phyloP scores from a whole-genome alignment of 2,329 filamentous ascomycete genomes.

The Claviceps lovelessii region DNA sequence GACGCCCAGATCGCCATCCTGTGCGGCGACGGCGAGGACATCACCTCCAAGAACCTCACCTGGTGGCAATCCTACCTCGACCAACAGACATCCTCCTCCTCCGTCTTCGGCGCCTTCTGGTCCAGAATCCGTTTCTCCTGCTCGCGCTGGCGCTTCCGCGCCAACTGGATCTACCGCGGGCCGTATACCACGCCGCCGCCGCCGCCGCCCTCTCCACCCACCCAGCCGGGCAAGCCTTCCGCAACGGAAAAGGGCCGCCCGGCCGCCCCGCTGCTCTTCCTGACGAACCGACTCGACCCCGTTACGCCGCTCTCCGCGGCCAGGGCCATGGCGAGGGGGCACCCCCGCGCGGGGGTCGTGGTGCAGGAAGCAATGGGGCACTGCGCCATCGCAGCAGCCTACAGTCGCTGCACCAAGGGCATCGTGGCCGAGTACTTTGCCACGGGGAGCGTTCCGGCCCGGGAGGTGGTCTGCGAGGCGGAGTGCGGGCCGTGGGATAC shows the following conservation, averaged over 20 bases:
- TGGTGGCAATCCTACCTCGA: slow-evolving; percentile 19
- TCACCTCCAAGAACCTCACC: slow-evolving; percentile 8
- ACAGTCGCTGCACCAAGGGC: slow-evolving; percentile 9
- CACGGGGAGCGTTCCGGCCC: slow-evolving; percentile 9
- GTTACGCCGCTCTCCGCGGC: slow-evolving; percentile 26
- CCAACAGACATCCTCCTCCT: slow-evolving; percentile 14
- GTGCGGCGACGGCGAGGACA: slow-evolving; percentile 22
- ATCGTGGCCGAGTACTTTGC: slow-evolving; percentile 10
- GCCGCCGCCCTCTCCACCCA: neutral
- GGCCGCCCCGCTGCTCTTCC: slow-evolving; percentile 28
- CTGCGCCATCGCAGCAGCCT: slow-evolving; percentile 1
- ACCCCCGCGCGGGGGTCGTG: slow-evolving; percentile 12
- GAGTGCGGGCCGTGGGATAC: slow-evolving; percentile 12
- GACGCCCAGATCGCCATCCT: slow-evolving; percentile 16
- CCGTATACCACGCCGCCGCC: slow-evolving; percentile 19
- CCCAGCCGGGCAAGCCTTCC: neutral
- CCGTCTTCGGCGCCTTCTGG: slow-evolving; percentile 20
- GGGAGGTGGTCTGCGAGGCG: slow-evolving; percentile 8
- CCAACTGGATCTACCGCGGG: slow-evolving; percentile 26
- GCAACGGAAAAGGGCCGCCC: slow-evolving; percentile 16
- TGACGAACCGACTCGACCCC: slow-evolving; percentile 29
- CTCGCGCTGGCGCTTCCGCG: slow-evolving; percentile 21
- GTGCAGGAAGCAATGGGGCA: slow-evolving; percentile 13
- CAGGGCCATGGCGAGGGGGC: slow-evolving; percentile 6
- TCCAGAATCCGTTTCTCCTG: slow-evolving; percentile 25